Evolutionary conservation across 73 alveolate species (phyloP), one percentile per base, ranked within the genome.

Genomic region (Blepharisma stoltei): DNA sequence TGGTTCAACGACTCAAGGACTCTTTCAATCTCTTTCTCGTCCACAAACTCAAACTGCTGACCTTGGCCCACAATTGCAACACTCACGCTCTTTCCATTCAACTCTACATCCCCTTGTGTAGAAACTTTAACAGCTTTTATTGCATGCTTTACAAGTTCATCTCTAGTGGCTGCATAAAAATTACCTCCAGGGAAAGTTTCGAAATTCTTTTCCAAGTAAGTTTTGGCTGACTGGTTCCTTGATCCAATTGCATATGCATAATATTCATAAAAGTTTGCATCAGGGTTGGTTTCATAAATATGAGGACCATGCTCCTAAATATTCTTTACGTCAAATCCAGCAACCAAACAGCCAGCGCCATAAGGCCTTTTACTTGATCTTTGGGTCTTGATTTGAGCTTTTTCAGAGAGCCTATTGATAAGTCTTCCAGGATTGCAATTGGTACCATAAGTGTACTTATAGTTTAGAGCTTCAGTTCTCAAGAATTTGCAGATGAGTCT

Each of bases 271-370:
- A 54, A 21, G 43, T 54, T 27, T 7, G 80, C 77, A 73, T 73
- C 82, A 54, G 77, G 82, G 4, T 21, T 27, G 44, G 54, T 47
- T 73, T 54, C 80, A 37, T 53, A 73, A 27, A 55, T 82, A 73
- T 94, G 95, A 76, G 98, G 95, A 7, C 99, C 99, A 54, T 96
- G 84, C 71, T 86, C 80, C 73, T 60, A 60, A 20, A 60, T 60
- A 60, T 20, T 25, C 6, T 20, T 44, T 54, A 79, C 94, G 80
- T 95, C 99, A 80, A 77, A 67, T 9, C 96, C 97, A 32, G 92
- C 97, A 41, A 91, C 92, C 53, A 95, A 89, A 75, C 92, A 75
- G 6, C 99, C 99, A 70, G 93, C 99, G 18, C 99, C 99, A 80
- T 93, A 95, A 18, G 99, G 99, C 89, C 99, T 90, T 86, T 95